Percentiles rank a stretch among this genome's conserved stretches.
phyloP scores from a whole-genome alignment of 2,329 filamentous ascomycete genomes.

The Whalleya microplaca region DNA sequence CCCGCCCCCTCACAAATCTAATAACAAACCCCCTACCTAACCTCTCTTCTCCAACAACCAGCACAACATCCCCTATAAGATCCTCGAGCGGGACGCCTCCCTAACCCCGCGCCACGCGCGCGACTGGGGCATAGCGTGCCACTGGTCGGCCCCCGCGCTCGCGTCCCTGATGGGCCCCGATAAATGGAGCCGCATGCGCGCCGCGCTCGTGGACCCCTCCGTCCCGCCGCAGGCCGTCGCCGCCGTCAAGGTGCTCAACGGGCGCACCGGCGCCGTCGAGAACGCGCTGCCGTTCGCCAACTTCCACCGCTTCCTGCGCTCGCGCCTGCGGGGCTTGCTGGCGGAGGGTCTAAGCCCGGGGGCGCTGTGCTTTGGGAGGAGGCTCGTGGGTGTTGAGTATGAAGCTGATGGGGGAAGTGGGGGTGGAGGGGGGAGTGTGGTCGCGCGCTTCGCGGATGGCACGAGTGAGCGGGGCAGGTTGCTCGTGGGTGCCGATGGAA shows the following conservation, averaged over 20 bases:
- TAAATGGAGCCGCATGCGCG: slow-evolving; percentile 26
- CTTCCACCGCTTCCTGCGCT: slow-evolving; percentile 32
- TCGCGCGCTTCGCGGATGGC: slow-evolving; percentile 39
- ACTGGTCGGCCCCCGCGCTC: slow-evolving; percentile 29
- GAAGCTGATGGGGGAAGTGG: slow-evolving; percentile 30
- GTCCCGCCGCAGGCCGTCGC: slow-evolving; percentile 10
- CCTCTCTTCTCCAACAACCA: no score
- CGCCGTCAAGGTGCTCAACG: slow-evolving; percentile 22
- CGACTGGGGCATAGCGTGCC: slow-evolving; percentile 33
- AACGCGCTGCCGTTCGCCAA: slow-evolving; percentile 14
- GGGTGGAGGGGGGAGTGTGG: slow-evolving; percentile 23
- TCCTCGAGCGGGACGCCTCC: slow-evolving; percentile 28
- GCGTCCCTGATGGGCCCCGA: slow-evolving; percentile 24
- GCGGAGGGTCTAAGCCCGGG: slow-evolving; percentile 39
- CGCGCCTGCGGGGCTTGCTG: slow-evolving; percentile 42
- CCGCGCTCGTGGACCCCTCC: slow-evolving; percentile 25
- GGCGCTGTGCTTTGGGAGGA: slow-evolving; percentile 44
- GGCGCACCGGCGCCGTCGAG: slow-evolving; percentile 27
- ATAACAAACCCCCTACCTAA: background rate
- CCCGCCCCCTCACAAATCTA: background rate
- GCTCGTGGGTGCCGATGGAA: slow-evolving; percentile 41
- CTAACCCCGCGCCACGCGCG: slow-evolving; percentile 21
- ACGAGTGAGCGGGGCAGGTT: slow-evolving; percentile 32
- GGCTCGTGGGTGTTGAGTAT: slow-evolving; percentile 39
- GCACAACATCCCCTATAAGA: slow-evolving; percentile 29